Conservation (phyloP, 768 basidiomycete genomes). For the Crassisporium funariophilum region DNA sequence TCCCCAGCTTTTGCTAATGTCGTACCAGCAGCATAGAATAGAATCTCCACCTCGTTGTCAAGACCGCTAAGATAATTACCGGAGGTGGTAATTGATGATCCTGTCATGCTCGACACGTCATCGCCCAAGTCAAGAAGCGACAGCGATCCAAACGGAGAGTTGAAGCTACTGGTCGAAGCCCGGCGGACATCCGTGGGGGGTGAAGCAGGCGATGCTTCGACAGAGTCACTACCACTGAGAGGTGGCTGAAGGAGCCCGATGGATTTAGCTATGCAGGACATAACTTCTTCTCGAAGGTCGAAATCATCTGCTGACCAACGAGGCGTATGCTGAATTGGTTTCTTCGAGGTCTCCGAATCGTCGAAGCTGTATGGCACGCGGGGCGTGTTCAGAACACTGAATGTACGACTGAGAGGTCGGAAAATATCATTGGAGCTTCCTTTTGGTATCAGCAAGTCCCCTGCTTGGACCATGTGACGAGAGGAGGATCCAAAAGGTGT, state of each 20-base stretch:
- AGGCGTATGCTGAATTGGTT: slow-evolving; percentile 18
- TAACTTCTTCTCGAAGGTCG: slow-evolving; percentile 94
- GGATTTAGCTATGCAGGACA: slow-evolving; percentile 97
- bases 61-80: slow-evolving; percentile 76
- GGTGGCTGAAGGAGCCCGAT: slow-evolving; percentile 93
- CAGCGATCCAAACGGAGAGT: slow-evolving; percentile 72
- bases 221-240: slow-evolving; percentile 64
- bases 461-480: slow-evolving; percentile 70
- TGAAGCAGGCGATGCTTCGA: slow-evolving; percentile 66
- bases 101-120: slow-evolving; percentile 68
- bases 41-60: slow-evolving; percentile 95
- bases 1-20: slow-evolving; percentile 90
- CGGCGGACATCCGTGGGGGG: slow-evolving; percentile 45
- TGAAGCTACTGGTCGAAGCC: slow-evolving; percentile 43
- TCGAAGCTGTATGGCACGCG: slow-evolving; percentile 32
- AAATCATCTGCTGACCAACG: slow-evolving; percentile 67
- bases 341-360: slow-evolving; percentile 21
- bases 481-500: too few species aligned
- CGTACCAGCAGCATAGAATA: slow-evolving; percentile 88
- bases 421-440: slow-evolving; percentile 48
- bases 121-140: slow-evolving; percentile 74
- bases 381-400: slow-evolving; percentile 55
- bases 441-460: slow-evolving; percentile 70
- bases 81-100: slow-evolving; percentile 51
- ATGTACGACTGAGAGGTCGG: slow-evolving; percentile 47